phyloP scores from a whole-genome alignment of 306 rosid species.

The Begonia masoniana region DNA sequence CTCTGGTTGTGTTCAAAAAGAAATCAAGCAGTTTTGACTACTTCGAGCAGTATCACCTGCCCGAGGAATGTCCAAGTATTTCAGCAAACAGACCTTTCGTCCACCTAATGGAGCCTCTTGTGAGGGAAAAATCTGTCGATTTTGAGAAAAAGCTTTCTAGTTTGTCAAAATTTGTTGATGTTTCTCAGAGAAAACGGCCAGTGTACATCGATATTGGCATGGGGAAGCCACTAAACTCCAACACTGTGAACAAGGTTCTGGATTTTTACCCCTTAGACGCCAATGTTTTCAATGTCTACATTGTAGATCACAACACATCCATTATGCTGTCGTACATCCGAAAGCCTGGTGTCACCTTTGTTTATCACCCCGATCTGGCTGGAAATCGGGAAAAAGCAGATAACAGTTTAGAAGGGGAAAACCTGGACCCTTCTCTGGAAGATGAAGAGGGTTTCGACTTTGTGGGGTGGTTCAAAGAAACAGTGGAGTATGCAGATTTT shows the following conservation, averaged over 20 bases:
- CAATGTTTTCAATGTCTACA: constrained; percentile 45
- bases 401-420: constrained; percentile 5
- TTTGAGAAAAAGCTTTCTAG: constrained; percentile 20
- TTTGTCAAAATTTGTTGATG: constrained; percentile 49
- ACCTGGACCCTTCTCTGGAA: constrained; percentile 39
- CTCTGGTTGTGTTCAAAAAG: constrained; percentile 65
- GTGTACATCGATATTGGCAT: constrained; percentile 68
- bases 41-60: constrained; percentile 28
- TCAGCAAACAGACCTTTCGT: constrained; percentile 34
- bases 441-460: constrained; percentile 54
- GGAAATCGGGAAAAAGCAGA: constrained; percentile 14
- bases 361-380: constrained; percentile 75
- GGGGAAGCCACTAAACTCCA: constrained; percentile 27
- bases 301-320: constrained; percentile 69
- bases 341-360: constrained; percentile 64
- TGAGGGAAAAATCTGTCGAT: constrained; percentile 21
- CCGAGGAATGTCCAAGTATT: constrained; percentile 46
- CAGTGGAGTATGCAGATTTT: constrained; percentile 50
- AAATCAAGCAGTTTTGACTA: constrained; percentile 22
- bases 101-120: constrained; percentile 49
- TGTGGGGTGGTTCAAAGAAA: constrained; percentile 73
- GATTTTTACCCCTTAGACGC: constrained; percentile 54
- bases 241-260: constrained; percentile 45
- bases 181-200: constrained; percentile 32
- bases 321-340: constrained; percentile 45